Base-by-base conservation (phyloP, 148 eudicot species). In the Cornus controversa region DNA sequence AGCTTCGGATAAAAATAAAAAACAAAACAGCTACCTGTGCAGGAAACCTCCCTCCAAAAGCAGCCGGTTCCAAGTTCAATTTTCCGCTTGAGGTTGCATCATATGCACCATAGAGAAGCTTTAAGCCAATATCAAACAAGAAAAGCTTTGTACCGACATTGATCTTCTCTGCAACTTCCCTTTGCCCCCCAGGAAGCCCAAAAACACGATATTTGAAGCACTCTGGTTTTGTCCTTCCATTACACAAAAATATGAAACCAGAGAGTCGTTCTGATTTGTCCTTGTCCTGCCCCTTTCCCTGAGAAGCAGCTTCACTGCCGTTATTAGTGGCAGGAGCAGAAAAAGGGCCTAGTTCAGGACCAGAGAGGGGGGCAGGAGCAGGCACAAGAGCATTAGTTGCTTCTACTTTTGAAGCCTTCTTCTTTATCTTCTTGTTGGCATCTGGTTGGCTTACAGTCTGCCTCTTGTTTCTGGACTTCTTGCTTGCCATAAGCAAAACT, bases 171-270 rank as follows among this genome's bases (percentile, higher is more conserved):
- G 83, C 86, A 67, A 40, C 75, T 20, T 67, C 83, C 53, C 73
- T 65, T 75, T 58, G 74, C 28, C 86, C 83, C 37, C 85, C 84
- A 75, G 93, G 90, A 75, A 90, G 82, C 78, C 93, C 91, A 65
- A 90, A 90, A 40, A 90, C 93, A 69, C 89, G 78, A 73, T 88
- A 83, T 15, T 27, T 67, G 69, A 72, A 90, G 86, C 91, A 90
- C 67, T 90, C 89, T 69, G 79, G 79, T 76, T 88, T 90, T 26
- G 91, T 88, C 70, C 16, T 79, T 67, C 53, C 50, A 67, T 82
- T 88, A 68, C 93, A 90, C 89, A 86, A 86, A 82, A 90, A 90
- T 76, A 90, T 86, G 79, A 75, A 85, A 13, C 87, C 87, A 77
- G 82, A 75, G 37, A 42, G 26, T 9, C 34, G 53, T 34, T 62